phyloP scores from a whole-genome alignment of 2,329 filamentous ascomycete species.

The Nigrospora sphaerica region DNA sequence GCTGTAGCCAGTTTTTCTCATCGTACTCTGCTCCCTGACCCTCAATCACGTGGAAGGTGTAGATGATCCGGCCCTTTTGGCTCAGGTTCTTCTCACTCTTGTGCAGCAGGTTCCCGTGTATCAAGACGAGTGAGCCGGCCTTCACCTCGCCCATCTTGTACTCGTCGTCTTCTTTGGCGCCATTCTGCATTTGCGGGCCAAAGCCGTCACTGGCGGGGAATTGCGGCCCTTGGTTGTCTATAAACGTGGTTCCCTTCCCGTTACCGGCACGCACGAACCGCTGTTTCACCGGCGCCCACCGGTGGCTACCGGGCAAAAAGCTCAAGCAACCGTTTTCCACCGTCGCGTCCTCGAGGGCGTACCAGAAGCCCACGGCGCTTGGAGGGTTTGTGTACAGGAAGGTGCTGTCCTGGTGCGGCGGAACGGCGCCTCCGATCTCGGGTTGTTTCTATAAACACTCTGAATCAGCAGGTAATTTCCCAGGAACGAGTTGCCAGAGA shows the following conservation, averaged over 20 bases:
- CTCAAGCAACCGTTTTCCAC: conserved; percentile 80
- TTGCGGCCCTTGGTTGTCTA: conserved; percentile 56
- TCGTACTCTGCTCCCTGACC: conserved; percentile 70
- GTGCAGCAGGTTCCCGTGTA: conserved; percentile 92
- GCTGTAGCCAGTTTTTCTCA: conserved; percentile 87
- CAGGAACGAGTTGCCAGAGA: too few species aligned
- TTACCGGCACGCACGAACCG: conserved; percentile 63
- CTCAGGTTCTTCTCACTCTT: conserved; percentile 93
- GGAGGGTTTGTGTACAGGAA: conserved; percentile 89
- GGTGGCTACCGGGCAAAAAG: conserved; percentile 77
- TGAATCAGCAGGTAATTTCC: too few species aligned
- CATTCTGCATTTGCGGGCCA: conserved; percentile 32
- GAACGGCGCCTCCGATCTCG: conserved; percentile 87
- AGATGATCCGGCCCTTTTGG: conserved; percentile 82
- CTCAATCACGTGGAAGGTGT: conserved; percentile 97
- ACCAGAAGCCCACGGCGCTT: conserved; percentile 92
- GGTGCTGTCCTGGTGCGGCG: conserved; percentile 84
- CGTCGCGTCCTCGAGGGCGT: conserved; percentile 89
- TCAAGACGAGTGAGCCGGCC: conserved; percentile 83
- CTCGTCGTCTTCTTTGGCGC: conserved; percentile 36
- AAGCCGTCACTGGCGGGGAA: conserved; percentile 53
- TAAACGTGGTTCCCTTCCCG: conserved; percentile 58
- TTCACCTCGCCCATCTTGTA: conserved; percentile 84
- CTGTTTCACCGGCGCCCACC: conserved; percentile 59
- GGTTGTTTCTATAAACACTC: conserved; percentile 61